phyloP scores from a whole-genome alignment of 805 yeast genomes.

The Yarrowia deformans region DNA sequence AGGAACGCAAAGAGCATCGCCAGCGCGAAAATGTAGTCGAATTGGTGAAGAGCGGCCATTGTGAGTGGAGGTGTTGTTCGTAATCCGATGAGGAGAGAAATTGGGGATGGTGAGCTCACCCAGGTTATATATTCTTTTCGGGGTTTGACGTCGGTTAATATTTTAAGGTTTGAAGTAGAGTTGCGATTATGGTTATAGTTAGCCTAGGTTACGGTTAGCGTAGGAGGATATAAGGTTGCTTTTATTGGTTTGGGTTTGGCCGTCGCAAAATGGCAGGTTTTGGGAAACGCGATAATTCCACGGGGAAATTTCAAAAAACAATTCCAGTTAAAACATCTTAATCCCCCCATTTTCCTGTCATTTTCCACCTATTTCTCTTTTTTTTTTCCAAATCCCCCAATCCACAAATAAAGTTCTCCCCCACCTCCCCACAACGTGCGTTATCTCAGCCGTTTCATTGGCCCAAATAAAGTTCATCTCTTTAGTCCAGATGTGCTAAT shows the following conservation, averaged over 20 bases:
- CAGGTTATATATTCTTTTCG: conserved; percentile 22
- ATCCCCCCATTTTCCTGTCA: neutral
- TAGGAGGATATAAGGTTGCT: too few species aligned
- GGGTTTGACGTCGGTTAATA: conserved; percentile 23
- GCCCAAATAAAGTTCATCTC: conserved; percentile 11
- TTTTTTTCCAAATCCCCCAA: neutral
- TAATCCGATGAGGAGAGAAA: neutral
- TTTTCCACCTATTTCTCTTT: neutral
- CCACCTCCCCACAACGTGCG: conserved; percentile 12
- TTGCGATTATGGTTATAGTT: neutral
- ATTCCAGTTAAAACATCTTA: too few species aligned
- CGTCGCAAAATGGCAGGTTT: too few species aligned
- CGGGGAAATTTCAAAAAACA: too few species aligned
- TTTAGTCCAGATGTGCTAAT: neutral
- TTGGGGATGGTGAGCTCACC: too few species aligned
- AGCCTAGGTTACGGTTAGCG: conserved; percentile 9
- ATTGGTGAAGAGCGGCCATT: conserved; percentile 47
- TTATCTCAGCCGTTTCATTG: conserved; percentile 28
- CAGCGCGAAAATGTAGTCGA: conserved; percentile 74
- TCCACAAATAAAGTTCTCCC: neutral
- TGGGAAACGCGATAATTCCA: too few species aligned
- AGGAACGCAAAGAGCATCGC: conserved; percentile 74
- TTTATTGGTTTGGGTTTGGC: too few species aligned
- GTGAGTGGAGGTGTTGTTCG: neutral
- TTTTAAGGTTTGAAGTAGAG: neutral